These are phyloP conservation scores for Cercophora newfieldiana DNA, from an alignment of 495 filamentous ascomycete species.

Conservation along the genomic window DNA sequence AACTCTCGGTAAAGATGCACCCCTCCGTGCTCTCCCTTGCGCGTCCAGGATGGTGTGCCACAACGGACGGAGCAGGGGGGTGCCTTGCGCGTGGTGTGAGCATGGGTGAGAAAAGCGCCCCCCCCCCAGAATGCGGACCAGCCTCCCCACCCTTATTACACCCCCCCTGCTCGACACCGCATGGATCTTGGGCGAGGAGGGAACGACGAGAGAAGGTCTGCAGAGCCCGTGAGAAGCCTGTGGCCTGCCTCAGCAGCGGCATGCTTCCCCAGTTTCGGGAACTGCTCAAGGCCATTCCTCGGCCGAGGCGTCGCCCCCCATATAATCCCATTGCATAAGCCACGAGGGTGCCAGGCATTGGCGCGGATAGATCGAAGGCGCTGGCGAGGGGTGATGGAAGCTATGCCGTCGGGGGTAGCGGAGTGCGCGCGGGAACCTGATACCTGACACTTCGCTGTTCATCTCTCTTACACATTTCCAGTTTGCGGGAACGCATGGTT, in stretches of 20 bases:
- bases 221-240: not conserved
- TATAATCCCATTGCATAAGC: slow-evolving; percentile 3
- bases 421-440: not conserved
- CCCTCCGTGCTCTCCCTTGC: not conserved
- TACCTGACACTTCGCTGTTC: slow-evolving; percentile 12
- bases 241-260: slow-evolving; percentile 5
- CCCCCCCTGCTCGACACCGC: slow-evolving; percentile 24
- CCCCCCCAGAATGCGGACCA: not conserved
- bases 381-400: not conserved
- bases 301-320: not conserved
- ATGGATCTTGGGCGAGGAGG: slow-evolving; percentile 14
- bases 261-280: not conserved
- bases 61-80: slow-evolving; percentile 18
- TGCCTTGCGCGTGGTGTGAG: slow-evolving; percentile 8
- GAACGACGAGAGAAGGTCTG: slow-evolving; percentile 1
- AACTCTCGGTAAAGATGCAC: not conserved
- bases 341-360: slow-evolving; percentile 4
- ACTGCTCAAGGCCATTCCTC: slow-evolving; percentile 8
- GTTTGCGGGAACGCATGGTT: slow-evolving; percentile 1
- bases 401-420: slow-evolving; percentile 4
- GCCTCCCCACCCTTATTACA: not conserved
- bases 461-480: slow-evolving; percentile 15
- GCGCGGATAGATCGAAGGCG: not conserved
- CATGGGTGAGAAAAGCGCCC: slow-evolving; percentile 1
- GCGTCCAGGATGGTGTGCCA: slow-evolving; percentile 6